Conservation (phyloP, 2,329 filamentous ascomycete species). For the Mariannaea sp. region DNA sequence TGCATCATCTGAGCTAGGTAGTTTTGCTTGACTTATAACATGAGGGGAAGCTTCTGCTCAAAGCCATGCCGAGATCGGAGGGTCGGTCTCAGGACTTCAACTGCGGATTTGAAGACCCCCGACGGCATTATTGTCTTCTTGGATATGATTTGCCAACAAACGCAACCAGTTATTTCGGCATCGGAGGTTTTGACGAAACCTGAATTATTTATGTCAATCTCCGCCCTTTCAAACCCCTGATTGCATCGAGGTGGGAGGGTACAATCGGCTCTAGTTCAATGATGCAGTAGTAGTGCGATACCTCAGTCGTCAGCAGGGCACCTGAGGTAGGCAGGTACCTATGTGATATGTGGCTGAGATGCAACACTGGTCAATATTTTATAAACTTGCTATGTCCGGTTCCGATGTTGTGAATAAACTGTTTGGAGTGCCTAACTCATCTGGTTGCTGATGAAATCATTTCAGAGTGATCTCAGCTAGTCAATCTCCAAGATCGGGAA, state of each 20-base stretch:
- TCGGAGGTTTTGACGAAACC: not conserved
- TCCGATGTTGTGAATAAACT: not conserved
- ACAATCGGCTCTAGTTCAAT: not conserved
- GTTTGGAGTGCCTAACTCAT: not conserved
- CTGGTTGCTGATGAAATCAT: too few species aligned
- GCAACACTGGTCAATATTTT: too few species aligned
- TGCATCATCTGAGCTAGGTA: not conserved
- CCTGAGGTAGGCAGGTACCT: too few species aligned
- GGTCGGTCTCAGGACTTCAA: constrained; percentile 13
- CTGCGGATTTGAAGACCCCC: constrained; percentile 8
- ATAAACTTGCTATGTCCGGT: too few species aligned
- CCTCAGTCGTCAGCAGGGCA: too few species aligned
- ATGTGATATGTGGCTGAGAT: too few species aligned
- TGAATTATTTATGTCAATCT: constrained; percentile 31
- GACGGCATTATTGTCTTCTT: constrained; percentile 19
- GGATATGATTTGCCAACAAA: constrained; percentile 17
- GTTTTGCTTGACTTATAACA: constrained; percentile 7
- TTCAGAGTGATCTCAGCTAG: constrained; percentile 32
- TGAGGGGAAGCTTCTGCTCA: constrained; percentile 25
- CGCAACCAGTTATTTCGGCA: constrained; percentile 4
- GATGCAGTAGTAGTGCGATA: not conserved
- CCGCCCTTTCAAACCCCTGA: not conserved
- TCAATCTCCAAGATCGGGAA: constrained; percentile 58
- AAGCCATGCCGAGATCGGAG: constrained; percentile 34
- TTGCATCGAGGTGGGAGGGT: not conserved